Evolutionary conservation across 2,329 filamentous ascomycete species (phyloP), one percentile per base, ranked within the genome.

Genomic region (Neurospora sp.): DNA sequence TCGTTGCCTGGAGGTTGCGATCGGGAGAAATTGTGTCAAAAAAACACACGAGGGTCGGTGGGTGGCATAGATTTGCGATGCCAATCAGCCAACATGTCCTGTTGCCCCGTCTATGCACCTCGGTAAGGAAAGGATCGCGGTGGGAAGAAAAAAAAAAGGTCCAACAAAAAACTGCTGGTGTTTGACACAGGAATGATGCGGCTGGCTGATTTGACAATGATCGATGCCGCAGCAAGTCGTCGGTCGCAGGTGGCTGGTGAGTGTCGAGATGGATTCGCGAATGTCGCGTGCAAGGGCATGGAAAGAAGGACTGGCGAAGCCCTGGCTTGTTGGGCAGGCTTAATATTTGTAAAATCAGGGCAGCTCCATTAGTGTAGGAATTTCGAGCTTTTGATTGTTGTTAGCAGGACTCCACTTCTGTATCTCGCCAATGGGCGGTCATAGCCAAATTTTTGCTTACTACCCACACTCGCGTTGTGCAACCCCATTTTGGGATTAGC

Each of bases 401-500:
- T 37, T 19, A 38, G n/a, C 12, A 62, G 8, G 12, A 17, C 52
- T 8, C 52, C 41, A 36, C 23, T n/a, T 37, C 6, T 33, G 12
- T 37, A 8, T 39, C 17, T 46, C 15, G 19, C 70, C 74, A 74
- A 74, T 73, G 68, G 71, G 40, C 33, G 66, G 68, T 65, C 69
- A 23, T 23, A 36, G 65, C 57, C 12, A 28, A 37, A 33, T 71
- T 72, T 72, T 74, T 74, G 70, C 68, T 39, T 28, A 57, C 33
- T 65, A 71, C 70, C 69, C 67, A 62, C 52, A 62, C 28, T 62
- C 52, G 52, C 52, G 52, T 62, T 15, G 52, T 62, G 52, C 52
- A 62, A 69, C 6, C 62, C 78, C 74, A 33, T 37, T 76, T 80
- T 73, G 52, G 77, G 77, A 77, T 74, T 80, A 80, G 78, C 74